Base-by-base conservation (phyloP, 306 rosid genomes). In the Heteromeles arbutifolia region DNA sequence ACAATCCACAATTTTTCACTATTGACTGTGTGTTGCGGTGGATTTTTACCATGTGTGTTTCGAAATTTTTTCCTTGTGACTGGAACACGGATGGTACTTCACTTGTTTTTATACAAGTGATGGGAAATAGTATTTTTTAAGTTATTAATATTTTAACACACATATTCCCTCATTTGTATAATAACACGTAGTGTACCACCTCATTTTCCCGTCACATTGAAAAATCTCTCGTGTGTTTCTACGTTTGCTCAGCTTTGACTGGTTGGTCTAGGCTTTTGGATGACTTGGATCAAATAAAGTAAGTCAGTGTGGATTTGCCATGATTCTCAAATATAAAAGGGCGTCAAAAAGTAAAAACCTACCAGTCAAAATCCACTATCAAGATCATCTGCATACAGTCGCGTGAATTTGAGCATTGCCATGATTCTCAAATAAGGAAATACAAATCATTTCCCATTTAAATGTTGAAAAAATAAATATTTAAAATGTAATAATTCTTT, bases 351-450 rank as follows among this genome's bases (percentile, higher is more conserved):
- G 14, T 15, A 14, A 74, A 83, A 74, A 82, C 84, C 89, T 82
- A 75, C 86, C 82, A 67, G 90, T 90, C 90, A 81, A 70, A 81
- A 81, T 74, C 53, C 56, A 22, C 18, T 32, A 28, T 22, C 37
- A 48, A 4, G 53, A 50, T 25, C 54, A 31, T 21, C 50, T 43
- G 28, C 58, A 59, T 10, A 41, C 44, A 61, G 58, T 74, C 11
- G 41, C 44, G 44, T 4, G 53, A 45, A 45, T 45, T 45, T 15
- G 41, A 7, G 8, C 52, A 73, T 39, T 59, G 41, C 25, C 14
- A 9, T 18, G 25, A 8, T 45, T 13, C 50, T 12, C 17, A 44
- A 44, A 45, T 45, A 45, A 45, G 18, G 2, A 65, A 32, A 8
- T 32, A 17, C 13, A 32, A 19, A 65, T 19, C 26, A 34, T 19